Conservation (phyloP, 805 yeast genomes). For the Candida michaelii region DNA sequence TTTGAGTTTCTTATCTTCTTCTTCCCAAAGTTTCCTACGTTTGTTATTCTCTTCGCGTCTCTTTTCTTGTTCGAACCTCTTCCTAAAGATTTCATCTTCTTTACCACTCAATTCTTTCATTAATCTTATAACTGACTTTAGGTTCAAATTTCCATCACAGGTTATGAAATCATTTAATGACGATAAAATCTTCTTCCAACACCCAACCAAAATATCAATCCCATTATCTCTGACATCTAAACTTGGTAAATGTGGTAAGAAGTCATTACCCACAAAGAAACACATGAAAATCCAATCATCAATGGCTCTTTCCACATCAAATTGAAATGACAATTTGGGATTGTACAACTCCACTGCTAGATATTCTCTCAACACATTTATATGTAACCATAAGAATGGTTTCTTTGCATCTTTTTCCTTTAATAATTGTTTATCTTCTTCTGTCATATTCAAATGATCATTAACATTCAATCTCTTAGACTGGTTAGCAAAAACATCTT, state of each 20-base stretch:
- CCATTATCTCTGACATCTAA: constrained; percentile 94
- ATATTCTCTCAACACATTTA: constrained; percentile 84
- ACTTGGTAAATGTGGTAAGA: constrained; percentile 93
- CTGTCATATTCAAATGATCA: constrained; percentile 58
- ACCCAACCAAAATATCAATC: constrained; percentile 72
- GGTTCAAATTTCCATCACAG: constrained; percentile 80
- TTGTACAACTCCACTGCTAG: constrained; percentile 76
- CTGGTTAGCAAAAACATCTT: constrained; percentile 91
- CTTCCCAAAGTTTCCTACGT: constrained; percentile 51
- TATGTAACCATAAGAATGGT: constrained; percentile 93
- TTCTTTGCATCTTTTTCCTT: constrained; percentile 53
- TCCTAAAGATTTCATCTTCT: constrained; percentile 77
- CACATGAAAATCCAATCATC: constrained; percentile 99
- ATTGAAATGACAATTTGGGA: constrained; percentile 67
- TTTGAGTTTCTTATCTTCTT: constrained; percentile 46
- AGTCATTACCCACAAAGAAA: constrained; percentile 98
- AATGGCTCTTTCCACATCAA: constrained; percentile 90
- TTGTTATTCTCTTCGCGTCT: constrained; percentile 66
- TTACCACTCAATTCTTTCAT: constrained; percentile 62
- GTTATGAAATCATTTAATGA: constrained; percentile 75
- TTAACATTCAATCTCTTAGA: constrained; percentile 44
- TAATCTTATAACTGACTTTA: constrained; percentile 73
- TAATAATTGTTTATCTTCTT: constrained; percentile 49
- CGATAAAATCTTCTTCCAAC: constrained; percentile 81
- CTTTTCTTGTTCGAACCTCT: constrained; percentile 65